Base-by-base conservation (phyloP, 108 stramenopile species). In the Parietichytrium sp. region DNA sequence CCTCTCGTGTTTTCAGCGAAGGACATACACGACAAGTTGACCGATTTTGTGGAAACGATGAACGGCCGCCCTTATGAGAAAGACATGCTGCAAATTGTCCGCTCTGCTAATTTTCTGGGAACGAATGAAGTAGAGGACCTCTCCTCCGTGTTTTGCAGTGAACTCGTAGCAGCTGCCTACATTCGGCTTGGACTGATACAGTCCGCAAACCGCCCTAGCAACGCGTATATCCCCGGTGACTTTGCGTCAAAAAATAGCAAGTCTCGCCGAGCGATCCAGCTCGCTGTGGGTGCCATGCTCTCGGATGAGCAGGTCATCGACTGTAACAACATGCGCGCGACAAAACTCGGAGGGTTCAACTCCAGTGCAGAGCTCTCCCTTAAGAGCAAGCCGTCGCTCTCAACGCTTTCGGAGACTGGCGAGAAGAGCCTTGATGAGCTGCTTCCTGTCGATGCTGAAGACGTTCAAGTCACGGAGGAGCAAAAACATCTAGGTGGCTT, bases 101-200 rank as follows among this genome's bases (percentile, higher is more conserved):
- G 61, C 13, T 33, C 61, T 1, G 61, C 61, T n/a, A 72, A 72
- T 25, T 25, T 36, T 36, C 45, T 72, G 36, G 61, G 61, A 6
- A 33, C 36, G 38, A 72, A 72, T 42, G 10, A 72, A 12, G 61
- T 45, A 45, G 61, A 72, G 61, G 61, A 72, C 42, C 42, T 72
- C 3, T 23, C 61, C 13, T 72, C 61, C 45, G 61, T 72, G 18
- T 72, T 72, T 1, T 72, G 61, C 61, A 45, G 38, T 6, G 61
- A 72, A 20, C 61, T 72, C 61, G 61, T 72, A 10, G 61, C 61
- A 10, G 61, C 61, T 2, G 61, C 61, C 10, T 72, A 72, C 61
- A 72, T 45, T 72, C 61, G 61, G 1, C 36, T 72, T 33, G 61
- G 61, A 10, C 61, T 72, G 33, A n/a, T 72, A 15, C 38, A 72